These are phyloP conservation scores for Microcyclosporella mali DNA, from an alignment of 2,329 filamentous ascomycete species.

Conservation along the genomic window DNA sequence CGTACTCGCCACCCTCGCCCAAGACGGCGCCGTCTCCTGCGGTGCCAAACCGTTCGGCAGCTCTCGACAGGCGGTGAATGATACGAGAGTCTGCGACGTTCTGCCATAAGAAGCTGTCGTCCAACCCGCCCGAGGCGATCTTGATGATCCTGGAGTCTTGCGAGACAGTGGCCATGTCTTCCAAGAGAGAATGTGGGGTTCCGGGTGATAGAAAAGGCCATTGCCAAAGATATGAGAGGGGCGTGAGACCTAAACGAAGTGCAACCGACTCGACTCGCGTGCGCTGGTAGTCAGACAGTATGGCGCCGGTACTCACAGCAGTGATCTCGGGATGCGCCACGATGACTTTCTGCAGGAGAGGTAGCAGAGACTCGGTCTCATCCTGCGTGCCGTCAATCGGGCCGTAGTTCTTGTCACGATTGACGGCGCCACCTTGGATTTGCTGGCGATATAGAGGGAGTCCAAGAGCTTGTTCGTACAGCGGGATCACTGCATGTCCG, in stretches of 20 bases:
- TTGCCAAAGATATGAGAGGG: conserved; percentile 88
- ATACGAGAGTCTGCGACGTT: conserved; percentile 59
- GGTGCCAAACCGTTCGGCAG: conserved; percentile 62
- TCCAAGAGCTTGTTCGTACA: conserved; percentile 72
- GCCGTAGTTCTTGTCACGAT: conserved; percentile 65
- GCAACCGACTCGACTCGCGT: conserved; percentile 93
- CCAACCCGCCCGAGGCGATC: conserved; percentile 83
- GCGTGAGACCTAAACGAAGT: conserved; percentile 70
- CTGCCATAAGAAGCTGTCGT: conserved; percentile 72
- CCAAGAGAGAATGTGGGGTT: conserved; percentile 52
- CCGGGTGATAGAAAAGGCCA: conserved; percentile 65
- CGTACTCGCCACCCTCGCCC: conserved; percentile 93
- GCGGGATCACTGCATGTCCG: conserved; percentile 76
- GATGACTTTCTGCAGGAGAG: conserved; percentile 64
- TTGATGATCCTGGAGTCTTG: conserved; percentile 92
- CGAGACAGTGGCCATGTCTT: conserved; percentile 71
- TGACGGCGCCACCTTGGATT: conserved; percentile 66
- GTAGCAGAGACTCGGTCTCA: conserved; percentile 82
- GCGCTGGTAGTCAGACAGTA: conserved; percentile 90
- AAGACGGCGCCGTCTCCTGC: conserved; percentile 63
- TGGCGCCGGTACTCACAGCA: conserved; percentile 83
- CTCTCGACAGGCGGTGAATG: conserved; percentile 44
- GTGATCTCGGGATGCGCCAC: conserved; percentile 69
- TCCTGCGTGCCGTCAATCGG: conserved; percentile 46
- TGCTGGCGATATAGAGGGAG: conserved; percentile 77